Conservation (phyloP, 148 eudicot genomes). For the Limonium bicolor region DNA sequence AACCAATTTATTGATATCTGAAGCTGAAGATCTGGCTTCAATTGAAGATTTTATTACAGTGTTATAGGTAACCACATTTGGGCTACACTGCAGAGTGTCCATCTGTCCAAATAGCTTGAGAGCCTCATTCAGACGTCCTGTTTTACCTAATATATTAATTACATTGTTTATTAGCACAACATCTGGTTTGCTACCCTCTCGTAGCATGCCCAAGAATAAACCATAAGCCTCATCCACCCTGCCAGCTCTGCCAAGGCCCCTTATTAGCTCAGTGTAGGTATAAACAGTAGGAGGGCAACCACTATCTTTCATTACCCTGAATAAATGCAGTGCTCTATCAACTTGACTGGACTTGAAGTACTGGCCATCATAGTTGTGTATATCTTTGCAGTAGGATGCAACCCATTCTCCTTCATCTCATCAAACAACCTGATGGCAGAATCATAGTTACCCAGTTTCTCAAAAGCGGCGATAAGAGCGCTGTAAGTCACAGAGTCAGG, state of each 20-base stretch:
- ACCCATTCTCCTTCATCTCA: constrained; percentile 84
- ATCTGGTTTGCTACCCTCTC: constrained; percentile 79
- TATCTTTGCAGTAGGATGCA: constrained; percentile 67
- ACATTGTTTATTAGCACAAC: constrained; percentile 76
- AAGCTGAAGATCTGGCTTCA: constrained; percentile 51
- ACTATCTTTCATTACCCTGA: constrained; percentile 57
- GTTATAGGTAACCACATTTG: constrained; percentile 91
- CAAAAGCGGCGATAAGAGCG: constrained; percentile 69
- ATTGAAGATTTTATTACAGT: constrained; percentile 62
- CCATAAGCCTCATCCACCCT: constrained; percentile 71
- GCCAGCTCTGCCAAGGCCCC: constrained; percentile 66
- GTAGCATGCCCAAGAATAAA: constrained; percentile 46
- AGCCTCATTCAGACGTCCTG: constrained; percentile 59
- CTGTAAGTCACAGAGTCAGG: constrained; percentile 80
- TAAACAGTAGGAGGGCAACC: constrained; percentile 78
- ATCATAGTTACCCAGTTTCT: constrained; percentile 63
- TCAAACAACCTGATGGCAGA: constrained; percentile 66
- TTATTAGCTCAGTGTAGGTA: constrained; percentile 82
- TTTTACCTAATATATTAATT: constrained; percentile 62
- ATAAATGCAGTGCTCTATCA: constrained; percentile 51
- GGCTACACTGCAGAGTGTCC: constrained; percentile 47
- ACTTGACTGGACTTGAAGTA: constrained; percentile 48
- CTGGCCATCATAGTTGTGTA: constrained; percentile 65
- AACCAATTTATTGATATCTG: constrained; percentile 38
- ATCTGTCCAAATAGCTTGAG: constrained; percentile 61